A percentile compares a stretch with the other conserved stretches of the same genome.
phyloP scores from a whole-genome alignment of 768 basidiomycete genomes.

The Podaxis sp. region DNA sequence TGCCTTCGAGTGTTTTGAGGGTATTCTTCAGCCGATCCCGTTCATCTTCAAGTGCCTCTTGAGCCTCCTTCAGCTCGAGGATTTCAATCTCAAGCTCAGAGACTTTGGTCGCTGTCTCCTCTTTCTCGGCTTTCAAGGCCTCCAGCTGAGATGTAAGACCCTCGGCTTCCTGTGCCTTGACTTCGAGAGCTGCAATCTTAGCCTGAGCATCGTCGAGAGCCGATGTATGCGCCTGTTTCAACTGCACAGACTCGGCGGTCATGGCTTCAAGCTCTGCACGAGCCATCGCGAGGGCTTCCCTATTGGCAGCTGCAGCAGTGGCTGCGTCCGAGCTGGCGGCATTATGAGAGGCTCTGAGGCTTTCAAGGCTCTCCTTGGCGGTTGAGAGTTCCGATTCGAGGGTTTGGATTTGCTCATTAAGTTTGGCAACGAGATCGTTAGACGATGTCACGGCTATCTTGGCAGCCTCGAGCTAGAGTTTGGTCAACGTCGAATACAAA shows the following conservation, averaged over 20 bases:
- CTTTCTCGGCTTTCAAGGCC: slow-evolving; percentile 61
- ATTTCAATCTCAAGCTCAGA: slow-evolving; percentile 84
- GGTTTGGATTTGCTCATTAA: slow-evolving; percentile 50
- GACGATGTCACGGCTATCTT: slow-evolving; percentile 42
- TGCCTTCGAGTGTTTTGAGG: slow-evolving; percentile 52
- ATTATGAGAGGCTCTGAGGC: slow-evolving; percentile 46
- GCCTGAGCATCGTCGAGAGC: slow-evolving; percentile 47
- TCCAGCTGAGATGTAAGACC: slow-evolving; percentile 49
- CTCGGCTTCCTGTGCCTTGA: slow-evolving; percentile 41
- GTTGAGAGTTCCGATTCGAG: slow-evolving; percentile 51
- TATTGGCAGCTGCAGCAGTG: slow-evolving; percentile 58
- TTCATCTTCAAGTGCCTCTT: slow-evolving; percentile 64
- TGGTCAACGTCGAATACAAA: slow-evolving; percentile 6
- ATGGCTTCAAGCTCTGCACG: slow-evolving; percentile 61
- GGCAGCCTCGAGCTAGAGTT: slow-evolving; percentile 50
- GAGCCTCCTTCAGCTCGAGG: slow-evolving; percentile 70
- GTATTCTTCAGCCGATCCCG: slow-evolving; percentile 43
- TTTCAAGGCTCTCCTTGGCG: slow-evolving; percentile 54
- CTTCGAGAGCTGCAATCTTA: slow-evolving; percentile 47
- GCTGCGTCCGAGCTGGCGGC: slow-evolving; percentile 41
- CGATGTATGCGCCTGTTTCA: slow-evolving; percentile 50
- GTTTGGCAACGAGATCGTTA: slow-evolving; percentile 42
- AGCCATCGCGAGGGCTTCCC: slow-evolving; percentile 62
- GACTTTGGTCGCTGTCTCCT: slow-evolving; percentile 67
- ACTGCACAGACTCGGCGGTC: slow-evolving; percentile 47